Base-by-base conservation (phyloP, 2,329 filamentous ascomycete genomes). In the Raffaelea ambrosiae region DNA sequence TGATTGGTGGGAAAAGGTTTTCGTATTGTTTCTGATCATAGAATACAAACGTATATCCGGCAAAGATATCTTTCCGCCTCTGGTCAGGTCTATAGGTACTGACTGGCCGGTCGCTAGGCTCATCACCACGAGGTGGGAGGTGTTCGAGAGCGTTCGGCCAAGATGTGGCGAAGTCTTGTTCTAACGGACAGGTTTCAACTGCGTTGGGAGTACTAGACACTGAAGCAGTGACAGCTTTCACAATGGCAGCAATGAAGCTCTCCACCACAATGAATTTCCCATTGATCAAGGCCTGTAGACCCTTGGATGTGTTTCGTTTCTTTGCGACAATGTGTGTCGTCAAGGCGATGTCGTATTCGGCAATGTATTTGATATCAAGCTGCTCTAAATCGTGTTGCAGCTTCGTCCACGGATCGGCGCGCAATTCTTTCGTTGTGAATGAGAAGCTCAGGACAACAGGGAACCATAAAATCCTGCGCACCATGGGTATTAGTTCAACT, bases 261-360 rank as follows among this genome's bases (percentile, higher is more conserved):
- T 78, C 73, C 3, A 79, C 79, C 11, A 97, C 88, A 39, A 97
- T 83, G 55, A 82, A 79, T 63, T 77, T 84, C 14, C 79, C 88
- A 57, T 89, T 86, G 35, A 96, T 83, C 10, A 98, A 71, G 2
- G 88, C 91, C 60, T 94, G 88, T 3, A 98, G 72, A 0, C 87
- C 88, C 55, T 88, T 89, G 0, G 90, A 78, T 0, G 88, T 91
- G 62, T 97, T 98, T 43, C 93, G 78, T 66, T 95, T 96, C 62
- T 82, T 86, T 8, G 88, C 83, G 31, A 97, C 81, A 11, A 95
- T 85, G 63, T 97, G 90, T 0, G 91, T 95, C 0, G 91, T 96
- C 23, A 76, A 68, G 16, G 70, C 74, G 22, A 75, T 68, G 21
- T 86, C 68, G 63, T 88, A 96, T 4, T 89, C 83, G 40, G 78